Evolutionary conservation across 345 rosid genomes (phyloP), one percentile per base, ranked within the genome.

Genomic region (Turnera subulata): DNA sequence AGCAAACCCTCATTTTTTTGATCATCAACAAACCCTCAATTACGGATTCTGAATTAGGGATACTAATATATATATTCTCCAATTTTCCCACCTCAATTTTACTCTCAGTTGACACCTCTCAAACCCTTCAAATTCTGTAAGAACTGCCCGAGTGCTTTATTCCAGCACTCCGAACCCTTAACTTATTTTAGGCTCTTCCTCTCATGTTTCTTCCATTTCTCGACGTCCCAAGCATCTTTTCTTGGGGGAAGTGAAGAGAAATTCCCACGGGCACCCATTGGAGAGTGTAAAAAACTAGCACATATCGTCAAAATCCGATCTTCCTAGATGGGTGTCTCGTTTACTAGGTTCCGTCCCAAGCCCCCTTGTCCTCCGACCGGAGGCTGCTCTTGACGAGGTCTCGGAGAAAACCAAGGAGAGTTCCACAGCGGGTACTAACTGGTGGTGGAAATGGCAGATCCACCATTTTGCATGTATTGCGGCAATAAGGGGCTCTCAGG

Each of bases 231-330:
- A 60, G 26, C 37, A 51, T 9, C 42, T 1, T 2, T 19, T 62
- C 40, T 49, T 43, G 19, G 17, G 48, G 25, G 52, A 62, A 56
- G 7, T 15, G 4, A 11, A 6, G 14, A 6, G 23, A 19, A 11
- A 10, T n/a, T n/a, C 21, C 26, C 0, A 74, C 70, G 91, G 91
- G 94, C 62, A 69, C 85, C 61, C 78, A 83, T 11, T 83, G 84
- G 59, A 89, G 73, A 78, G 73, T 89, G 45, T 80, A 82, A 1
- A 89, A 74, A 60, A 63, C 62, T 15, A 24, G 6, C 38, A 37
- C 20, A 17, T 18, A n/a, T 24, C 39, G 45, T 50, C 38, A 6
- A 22, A 12, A 32, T 39, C 23, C 17, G 6, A 22, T 32, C 45
- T 42, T 42, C 4, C 17, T 46, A 24, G 1, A 78, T 82, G 96